Percentiles rank a stretch among this genome's conserved stretches.
phyloP scores from a whole-genome alignment of 2,329 filamentous ascomycete genomes.

The Alternaria angustiovoidea region DNA sequence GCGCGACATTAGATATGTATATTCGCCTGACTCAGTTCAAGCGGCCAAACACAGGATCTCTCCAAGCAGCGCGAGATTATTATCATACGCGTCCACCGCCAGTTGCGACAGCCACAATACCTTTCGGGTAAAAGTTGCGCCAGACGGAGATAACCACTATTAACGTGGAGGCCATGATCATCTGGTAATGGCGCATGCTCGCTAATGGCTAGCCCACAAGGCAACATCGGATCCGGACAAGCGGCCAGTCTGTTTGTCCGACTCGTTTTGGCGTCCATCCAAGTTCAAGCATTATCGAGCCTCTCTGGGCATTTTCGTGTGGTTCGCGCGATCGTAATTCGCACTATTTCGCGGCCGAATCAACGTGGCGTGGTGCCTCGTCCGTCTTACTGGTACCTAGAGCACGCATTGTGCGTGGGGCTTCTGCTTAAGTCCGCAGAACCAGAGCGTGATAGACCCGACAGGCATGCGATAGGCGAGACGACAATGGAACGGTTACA shows the following conservation, averaged over 20 bases:
- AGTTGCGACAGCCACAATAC: slow-evolving; percentile 5
- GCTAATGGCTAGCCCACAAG: slow-evolving; percentile 20
- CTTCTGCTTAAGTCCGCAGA: neutral
- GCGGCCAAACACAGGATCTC: neutral
- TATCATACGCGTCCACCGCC: neutral
- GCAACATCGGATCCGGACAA: neutral
- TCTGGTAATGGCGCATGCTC: neutral
- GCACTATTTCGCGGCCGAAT: slow-evolving; percentile 7
- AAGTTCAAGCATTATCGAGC: neutral
- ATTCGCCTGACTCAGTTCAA: neutral
- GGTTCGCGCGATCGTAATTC: neutral
- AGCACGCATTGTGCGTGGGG: neutral
- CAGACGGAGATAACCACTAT: slow-evolving; percentile 24
- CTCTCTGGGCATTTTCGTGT: neutral
- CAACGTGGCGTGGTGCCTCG: neutral
- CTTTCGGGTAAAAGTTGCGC: slow-evolving; percentile 4
- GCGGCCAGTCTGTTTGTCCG: slow-evolving; percentile 26
- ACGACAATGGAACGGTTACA: neutral
- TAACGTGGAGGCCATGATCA: slow-evolving; percentile 21
- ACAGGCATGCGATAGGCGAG: neutral
- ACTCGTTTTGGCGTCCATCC: neutral
- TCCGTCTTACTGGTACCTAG: neutral
- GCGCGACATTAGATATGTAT: slow-evolving; percentile 23
- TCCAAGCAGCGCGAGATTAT: neutral
- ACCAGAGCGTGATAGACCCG: neutral